phyloP scores from a whole-genome alignment of 176 grass and related monocot species.

The Alopecurus myosuroides region DNA sequence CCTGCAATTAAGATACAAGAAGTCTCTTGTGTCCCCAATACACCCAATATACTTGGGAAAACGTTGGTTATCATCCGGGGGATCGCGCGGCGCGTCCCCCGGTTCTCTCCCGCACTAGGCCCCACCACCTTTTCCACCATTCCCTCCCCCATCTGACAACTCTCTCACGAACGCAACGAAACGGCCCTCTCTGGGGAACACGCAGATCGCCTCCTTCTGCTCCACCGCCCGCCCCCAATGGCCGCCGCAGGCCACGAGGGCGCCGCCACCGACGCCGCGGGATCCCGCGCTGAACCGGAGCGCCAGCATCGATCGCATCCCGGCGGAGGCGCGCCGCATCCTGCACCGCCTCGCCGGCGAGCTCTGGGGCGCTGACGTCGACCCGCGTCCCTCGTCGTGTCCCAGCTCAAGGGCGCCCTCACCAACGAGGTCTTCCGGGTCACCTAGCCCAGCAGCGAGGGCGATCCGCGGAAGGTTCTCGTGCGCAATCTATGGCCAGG shows the following conservation, averaged over 20 bases:
- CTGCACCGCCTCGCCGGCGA: constrained; percentile 65
- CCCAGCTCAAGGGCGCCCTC: constrained; percentile 79
- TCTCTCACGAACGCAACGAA: background rate
- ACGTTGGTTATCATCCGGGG: too few species aligned
- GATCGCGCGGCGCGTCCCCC: too few species aligned
- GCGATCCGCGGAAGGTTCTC: constrained; percentile 58
- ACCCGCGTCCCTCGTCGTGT: constrained; percentile 49
- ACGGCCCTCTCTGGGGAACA: background rate
- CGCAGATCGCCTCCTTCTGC: constrained; percentile 21
- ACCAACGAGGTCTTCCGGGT: constrained; percentile 94
- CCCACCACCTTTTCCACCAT: too few species aligned
- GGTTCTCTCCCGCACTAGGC: too few species aligned
- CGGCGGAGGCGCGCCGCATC: constrained; percentile 70
- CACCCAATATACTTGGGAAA: too few species aligned
- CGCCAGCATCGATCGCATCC: constrained; percentile 66
- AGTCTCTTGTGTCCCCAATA: too few species aligned
- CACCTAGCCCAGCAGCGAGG: constrained; percentile 52
- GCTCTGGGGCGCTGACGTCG: constrained; percentile 59
- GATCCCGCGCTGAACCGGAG: constrained; percentile 19
- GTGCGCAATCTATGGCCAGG: constrained; percentile 91
- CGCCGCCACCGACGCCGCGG: background rate
- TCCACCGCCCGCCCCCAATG: constrained; percentile 15
- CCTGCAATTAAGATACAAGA: too few species aligned
- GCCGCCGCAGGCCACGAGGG: constrained; percentile 12
- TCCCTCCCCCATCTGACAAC: background rate